These are phyloP conservation scores for Coriolopsis trogii DNA, from an alignment of 1,284 basidiomycete genomes.

Conservation along the genomic window DNA sequence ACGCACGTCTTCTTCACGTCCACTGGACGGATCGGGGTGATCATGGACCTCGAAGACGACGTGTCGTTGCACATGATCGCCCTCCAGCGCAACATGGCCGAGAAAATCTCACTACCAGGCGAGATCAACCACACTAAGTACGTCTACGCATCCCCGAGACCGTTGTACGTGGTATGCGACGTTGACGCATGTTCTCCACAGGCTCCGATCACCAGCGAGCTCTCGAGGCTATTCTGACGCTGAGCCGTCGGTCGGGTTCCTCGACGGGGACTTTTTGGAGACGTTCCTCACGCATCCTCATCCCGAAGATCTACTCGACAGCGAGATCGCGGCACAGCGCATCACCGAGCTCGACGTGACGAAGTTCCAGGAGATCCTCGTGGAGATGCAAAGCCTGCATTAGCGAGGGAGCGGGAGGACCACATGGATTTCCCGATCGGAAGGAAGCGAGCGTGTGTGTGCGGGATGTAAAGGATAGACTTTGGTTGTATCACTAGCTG, in stretches of 20 bases:
- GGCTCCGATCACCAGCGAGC: slow-evolving; percentile 70
- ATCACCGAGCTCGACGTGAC: slow-evolving; percentile 46
- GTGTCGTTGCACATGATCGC: slow-evolving; percentile 69
- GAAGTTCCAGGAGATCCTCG: slow-evolving; percentile 55
- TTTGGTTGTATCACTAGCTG: slow-evolving; percentile 1
- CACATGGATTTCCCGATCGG: background rate
- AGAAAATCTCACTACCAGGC: slow-evolving; percentile 56
- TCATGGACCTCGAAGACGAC: slow-evolving; percentile 64
- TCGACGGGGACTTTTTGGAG: slow-evolving; percentile 90
- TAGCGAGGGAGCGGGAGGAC: slow-evolving; percentile 31
- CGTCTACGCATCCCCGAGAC: slow-evolving; percentile 24
- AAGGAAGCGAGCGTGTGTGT: background rate
- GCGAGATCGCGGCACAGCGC: slow-evolving; percentile 56
- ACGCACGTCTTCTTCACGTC: slow-evolving; percentile 80
- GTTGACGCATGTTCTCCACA: slow-evolving; percentile 32
- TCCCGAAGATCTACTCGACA: slow-evolving; percentile 49
- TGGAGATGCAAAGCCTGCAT: slow-evolving; percentile 67
- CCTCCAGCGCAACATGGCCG: slow-evolving; percentile 79
- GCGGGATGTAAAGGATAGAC: background rate
- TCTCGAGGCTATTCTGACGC: slow-evolving; percentile 56
- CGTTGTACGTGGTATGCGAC: background rate
- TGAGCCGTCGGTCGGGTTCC: slow-evolving; percentile 72
- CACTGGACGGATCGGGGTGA: slow-evolving; percentile 80
- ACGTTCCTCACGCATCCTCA: slow-evolving; percentile 53
- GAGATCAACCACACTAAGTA: slow-evolving; percentile 69